A percentile compares a stretch with the other conserved stretches of the same genome.
phyloP scores from a whole-genome alignment of 1,284 basidiomycete genomes.

The Trichosporon faecale region DNA sequence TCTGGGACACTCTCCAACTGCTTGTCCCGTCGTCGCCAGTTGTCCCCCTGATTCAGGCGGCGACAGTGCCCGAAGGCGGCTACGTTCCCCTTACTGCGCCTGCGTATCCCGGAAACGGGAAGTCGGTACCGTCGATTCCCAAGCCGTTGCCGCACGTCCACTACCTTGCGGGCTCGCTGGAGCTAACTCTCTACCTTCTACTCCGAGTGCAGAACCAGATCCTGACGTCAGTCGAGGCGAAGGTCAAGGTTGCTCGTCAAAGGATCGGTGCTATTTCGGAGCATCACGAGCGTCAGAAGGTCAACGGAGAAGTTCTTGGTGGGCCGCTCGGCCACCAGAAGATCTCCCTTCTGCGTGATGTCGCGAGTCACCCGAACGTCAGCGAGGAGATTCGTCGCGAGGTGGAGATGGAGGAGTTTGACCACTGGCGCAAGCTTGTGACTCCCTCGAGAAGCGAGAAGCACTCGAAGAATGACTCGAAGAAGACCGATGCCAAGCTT shows the following conservation, averaged over 20 bases:
- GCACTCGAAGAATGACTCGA: constrained; percentile 8
- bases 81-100: constrained; percentile 56
- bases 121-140: constrained; percentile 49
- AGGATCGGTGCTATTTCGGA: constrained; percentile 67
- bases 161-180: constrained; percentile 53
- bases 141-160: constrained; percentile 52
- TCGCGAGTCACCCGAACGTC: constrained; percentile 37
- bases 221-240: constrained; percentile 58
- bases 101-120: constrained; percentile 33
- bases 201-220: constrained; percentile 61
- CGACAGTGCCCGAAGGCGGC: constrained; percentile 59
- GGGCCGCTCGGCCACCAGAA: constrained; percentile 45
- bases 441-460: constrained; percentile 22
- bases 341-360: constrained; percentile 40
- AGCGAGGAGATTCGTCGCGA: constrained; percentile 39
- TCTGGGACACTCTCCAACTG: constrained; percentile 65
- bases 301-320: constrained; percentile 46
- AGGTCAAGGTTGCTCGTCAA: constrained; percentile 71
- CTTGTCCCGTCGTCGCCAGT: constrained; percentile 73
- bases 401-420: constrained; percentile 46
- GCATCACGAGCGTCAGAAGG: constrained; percentile 64
- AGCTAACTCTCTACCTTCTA: constrained; percentile 50
- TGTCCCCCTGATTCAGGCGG: constrained; percentile 62
- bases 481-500: constrained; percentile 5
- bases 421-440: constrained; percentile 44